These are phyloP conservation scores for Zymoseptoria pseudotritici DNA, from an alignment of 2,329 filamentous ascomycete species.

Conservation along the genomic window DNA sequence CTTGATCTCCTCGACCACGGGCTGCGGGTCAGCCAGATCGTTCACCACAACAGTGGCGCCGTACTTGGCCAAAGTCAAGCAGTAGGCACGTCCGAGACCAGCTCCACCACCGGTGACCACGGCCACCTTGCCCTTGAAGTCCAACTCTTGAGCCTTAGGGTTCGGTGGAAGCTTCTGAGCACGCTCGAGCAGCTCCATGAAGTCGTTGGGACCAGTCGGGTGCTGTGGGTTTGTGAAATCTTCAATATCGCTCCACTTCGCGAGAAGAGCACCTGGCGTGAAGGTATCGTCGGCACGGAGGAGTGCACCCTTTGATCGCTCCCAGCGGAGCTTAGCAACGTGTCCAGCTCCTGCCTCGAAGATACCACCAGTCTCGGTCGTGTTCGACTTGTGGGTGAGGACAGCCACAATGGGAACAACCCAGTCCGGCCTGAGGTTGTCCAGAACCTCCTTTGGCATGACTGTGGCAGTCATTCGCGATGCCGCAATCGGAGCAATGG, in stretches of 20 bases:
- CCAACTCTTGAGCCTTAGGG: slow-evolving; percentile 62
- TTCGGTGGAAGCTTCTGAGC: slow-evolving; percentile 70
- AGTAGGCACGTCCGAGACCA: slow-evolving; percentile 86
- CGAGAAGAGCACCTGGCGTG: slow-evolving; percentile 78
- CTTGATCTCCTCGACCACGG: slow-evolving; percentile 86
- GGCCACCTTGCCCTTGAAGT: slow-evolving; percentile 79
- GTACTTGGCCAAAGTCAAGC: slow-evolving; percentile 75
- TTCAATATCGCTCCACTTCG: slow-evolving; percentile 80
- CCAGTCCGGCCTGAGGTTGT: slow-evolving; percentile 84
- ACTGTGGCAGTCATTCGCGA: slow-evolving; percentile 93
- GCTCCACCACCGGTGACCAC: slow-evolving; percentile 82
- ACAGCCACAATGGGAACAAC: slow-evolving; percentile 87
- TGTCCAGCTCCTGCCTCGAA: slow-evolving; percentile 93
- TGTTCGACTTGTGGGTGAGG: slow-evolving; percentile 79
- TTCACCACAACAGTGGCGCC: slow-evolving; percentile 88
- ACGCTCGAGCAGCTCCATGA: slow-evolving; percentile 75
- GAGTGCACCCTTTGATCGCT: slow-evolving; percentile 80
- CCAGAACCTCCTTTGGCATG: slow-evolving; percentile 88
- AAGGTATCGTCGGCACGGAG: slow-evolving; percentile 83
- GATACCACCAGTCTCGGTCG: slow-evolving; percentile 74
- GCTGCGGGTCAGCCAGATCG: slow-evolving; percentile 86
- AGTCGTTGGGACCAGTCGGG: slow-evolving; percentile 78
- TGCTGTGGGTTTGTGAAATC: slow-evolving; percentile 82
- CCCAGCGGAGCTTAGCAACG: slow-evolving; percentile 89
- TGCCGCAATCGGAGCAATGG: slow-evolving; percentile 90